Conservation (phyloP, 2,329 filamentous ascomycete genomes). For the Fusarium decemcellulare region DNA sequence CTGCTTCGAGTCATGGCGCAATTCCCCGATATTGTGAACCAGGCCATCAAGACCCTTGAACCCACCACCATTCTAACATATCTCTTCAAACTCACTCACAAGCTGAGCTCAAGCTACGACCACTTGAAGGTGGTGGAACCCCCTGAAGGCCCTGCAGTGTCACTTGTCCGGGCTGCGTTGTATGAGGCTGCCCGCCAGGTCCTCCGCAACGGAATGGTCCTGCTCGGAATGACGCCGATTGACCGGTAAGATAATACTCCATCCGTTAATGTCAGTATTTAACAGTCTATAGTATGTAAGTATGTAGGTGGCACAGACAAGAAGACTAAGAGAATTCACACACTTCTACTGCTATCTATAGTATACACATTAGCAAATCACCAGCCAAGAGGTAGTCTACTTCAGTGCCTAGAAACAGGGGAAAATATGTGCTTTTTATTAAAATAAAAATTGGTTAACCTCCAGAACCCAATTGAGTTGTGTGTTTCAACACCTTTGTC, state of each 20-base stretch:
- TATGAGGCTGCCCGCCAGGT: constrained; percentile 75
- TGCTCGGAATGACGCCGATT: constrained; percentile 65
- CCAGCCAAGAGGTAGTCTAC: too few species aligned
- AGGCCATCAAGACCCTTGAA: constrained; percentile 75
- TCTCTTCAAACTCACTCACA: constrained; percentile 84
- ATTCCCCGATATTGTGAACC: constrained; percentile 75
- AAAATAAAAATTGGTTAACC: too few species aligned
- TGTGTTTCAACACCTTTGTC: too few species aligned
- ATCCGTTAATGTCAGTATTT: neutral
- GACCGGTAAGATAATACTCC: constrained; percentile 19
- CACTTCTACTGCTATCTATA: too few species aligned
- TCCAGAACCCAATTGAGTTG: too few species aligned
- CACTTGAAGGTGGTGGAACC: constrained; percentile 80
- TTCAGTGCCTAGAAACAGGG: too few species aligned
- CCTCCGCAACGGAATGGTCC: constrained; percentile 75
- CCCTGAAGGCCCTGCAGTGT: constrained; percentile 69
- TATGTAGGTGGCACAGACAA: neutral
- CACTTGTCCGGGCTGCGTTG: constrained; percentile 72
- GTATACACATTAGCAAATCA: too few species aligned
- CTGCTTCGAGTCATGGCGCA: constrained; percentile 72
- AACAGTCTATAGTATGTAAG: neutral
- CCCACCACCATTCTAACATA: constrained; percentile 76
- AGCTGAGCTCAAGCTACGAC: constrained; percentile 81
- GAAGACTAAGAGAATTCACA: too few species aligned
- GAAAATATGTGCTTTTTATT: too few species aligned